Conservation (phyloP, 2,329 filamentous ascomycete genomes). For the Stagonosporopsis cucurbitacearum region DNA sequence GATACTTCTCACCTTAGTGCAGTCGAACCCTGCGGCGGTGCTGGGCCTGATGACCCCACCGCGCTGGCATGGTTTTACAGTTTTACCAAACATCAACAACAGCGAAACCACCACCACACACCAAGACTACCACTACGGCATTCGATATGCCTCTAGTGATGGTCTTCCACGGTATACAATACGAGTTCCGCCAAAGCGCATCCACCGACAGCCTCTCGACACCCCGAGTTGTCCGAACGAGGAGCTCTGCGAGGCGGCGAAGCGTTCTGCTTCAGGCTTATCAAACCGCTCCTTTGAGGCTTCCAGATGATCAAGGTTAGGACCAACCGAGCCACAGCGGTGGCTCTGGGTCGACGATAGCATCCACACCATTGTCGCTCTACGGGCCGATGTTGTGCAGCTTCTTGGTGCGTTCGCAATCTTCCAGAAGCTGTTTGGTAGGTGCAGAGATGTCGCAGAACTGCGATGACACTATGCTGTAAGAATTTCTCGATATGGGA, state of each 20-base stretch:
- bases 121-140: not conserved
- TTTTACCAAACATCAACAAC: constrained; percentile 10
- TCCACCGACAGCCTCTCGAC: not conserved
- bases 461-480: not conserved
- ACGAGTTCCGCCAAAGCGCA: not conserved
- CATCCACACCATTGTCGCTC: not conserved
- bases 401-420: not conserved
- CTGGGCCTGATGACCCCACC: not conserved
- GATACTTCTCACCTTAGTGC: not conserved
- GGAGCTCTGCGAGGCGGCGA: not conserved
- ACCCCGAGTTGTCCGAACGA: not conserved
- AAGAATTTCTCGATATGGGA: not conserved
- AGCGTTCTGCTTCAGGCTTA: not conserved
- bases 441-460: not conserved
- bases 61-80: constrained; percentile 2
- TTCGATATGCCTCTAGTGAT: not conserved
- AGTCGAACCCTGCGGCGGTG: not conserved
- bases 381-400: not conserved
- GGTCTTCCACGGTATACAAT: not conserved
- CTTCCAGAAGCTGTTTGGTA: not conserved
- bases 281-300: too few relatives aligned
- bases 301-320: not conserved
- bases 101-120: not conserved
- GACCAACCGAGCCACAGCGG: not conserved
- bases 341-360: not conserved